Conservation (phyloP, 495 filamentous ascomycete species). For the Viridothelium virens region DNA sequence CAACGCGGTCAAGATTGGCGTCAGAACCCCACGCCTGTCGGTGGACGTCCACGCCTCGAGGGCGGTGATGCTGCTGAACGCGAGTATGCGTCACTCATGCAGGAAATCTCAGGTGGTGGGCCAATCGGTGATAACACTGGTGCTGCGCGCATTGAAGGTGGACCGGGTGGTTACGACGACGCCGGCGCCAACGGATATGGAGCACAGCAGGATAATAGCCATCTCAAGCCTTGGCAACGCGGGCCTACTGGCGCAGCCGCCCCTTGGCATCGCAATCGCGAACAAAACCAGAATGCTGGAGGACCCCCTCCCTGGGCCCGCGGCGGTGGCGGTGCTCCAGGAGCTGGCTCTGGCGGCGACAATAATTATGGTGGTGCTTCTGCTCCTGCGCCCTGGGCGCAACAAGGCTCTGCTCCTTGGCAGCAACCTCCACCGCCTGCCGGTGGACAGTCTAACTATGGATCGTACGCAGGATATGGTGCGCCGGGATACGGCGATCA, state of each 20-base stretch:
- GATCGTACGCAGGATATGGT: constrained; percentile 16
- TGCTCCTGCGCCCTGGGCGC: constrained; percentile 9
- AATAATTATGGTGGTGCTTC: constrained; percentile 16
- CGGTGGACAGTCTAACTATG: constrained; percentile 10
- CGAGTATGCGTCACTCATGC: constrained; percentile 97
- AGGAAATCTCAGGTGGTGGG: constrained; percentile 81
- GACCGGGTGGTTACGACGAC: constrained; percentile 52
- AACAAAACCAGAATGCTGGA: constrained; percentile 11
- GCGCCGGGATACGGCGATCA: constrained; percentile 14
- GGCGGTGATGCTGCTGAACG: constrained; percentile 81
- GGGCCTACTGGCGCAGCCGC: constrained; percentile 82
- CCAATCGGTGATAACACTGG: constrained; percentile 46
- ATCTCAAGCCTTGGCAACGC: constrained; percentile 81
- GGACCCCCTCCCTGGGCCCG: constrained; percentile 25
- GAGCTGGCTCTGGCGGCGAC: constrained; percentile 17
- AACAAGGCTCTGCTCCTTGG: constrained; percentile 11
- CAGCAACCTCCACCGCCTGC: constrained; percentile 2
- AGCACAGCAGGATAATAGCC: constrained; percentile 45
- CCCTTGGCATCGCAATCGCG: constrained; percentile 50
- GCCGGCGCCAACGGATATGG: constrained; percentile 35
- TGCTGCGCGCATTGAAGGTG: constrained; percentile 78
- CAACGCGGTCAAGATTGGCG: constrained; percentile 87
- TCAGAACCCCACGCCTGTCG: constrained; percentile 53
- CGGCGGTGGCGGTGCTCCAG: constrained; percentile 12
- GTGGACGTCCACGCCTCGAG: constrained; percentile 51